These are phyloP conservation scores for Acrocalymma vagum DNA, from an alignment of 2,329 filamentous ascomycete species.

Conservation along the genomic window DNA sequence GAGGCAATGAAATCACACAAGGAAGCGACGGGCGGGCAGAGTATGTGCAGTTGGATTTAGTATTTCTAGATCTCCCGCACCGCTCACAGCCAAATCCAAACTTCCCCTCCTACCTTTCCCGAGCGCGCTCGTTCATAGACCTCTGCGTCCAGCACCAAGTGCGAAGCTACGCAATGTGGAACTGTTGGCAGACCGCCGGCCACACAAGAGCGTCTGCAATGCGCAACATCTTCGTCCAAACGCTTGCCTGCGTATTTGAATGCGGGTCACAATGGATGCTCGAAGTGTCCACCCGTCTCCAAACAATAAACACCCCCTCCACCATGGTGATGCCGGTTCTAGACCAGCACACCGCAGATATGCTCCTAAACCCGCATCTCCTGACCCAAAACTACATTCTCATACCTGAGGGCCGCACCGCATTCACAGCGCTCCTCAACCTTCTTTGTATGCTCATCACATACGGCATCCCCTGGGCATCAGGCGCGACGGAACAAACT, in stretches of 20 bases:
- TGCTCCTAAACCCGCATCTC: conserved; percentile 42
- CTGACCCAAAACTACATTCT: conserved; percentile 47
- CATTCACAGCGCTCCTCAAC: conserved; percentile 27
- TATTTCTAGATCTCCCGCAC: conserved; percentile 47
- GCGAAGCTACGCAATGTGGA: conserved; percentile 32
- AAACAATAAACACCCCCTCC: conserved; percentile 14
- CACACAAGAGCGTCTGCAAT: conserved; percentile 48
- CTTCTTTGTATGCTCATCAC: conserved; percentile 31
- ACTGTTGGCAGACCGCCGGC: conserved; percentile 30
- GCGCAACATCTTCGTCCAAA: conserved; percentile 52
- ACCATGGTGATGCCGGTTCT: conserved; percentile 4
- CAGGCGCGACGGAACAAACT: conserved; percentile 35
- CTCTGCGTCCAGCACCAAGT: conserved; percentile 40
- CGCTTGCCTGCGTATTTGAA: conserved; percentile 50
- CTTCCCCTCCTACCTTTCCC: conserved; percentile 32
- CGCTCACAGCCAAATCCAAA: conserved; percentile 35
- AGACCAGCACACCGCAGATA: conserved; percentile 26
- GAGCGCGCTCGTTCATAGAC: conserved; percentile 45
- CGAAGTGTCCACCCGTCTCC: conserved; percentile 41
- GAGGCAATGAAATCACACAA: conserved; percentile 28
- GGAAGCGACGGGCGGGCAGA: conserved; percentile 45
- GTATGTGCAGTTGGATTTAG: conserved; percentile 50
- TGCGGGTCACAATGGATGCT: conserved; percentile 51
- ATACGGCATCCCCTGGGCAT: conserved; percentile 43
- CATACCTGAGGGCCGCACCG: conserved; percentile 25